These are phyloP conservation scores for Zygoascus flipseniorum DNA, from an alignment of 805 yeast genomes.

Conservation along the genomic window DNA sequence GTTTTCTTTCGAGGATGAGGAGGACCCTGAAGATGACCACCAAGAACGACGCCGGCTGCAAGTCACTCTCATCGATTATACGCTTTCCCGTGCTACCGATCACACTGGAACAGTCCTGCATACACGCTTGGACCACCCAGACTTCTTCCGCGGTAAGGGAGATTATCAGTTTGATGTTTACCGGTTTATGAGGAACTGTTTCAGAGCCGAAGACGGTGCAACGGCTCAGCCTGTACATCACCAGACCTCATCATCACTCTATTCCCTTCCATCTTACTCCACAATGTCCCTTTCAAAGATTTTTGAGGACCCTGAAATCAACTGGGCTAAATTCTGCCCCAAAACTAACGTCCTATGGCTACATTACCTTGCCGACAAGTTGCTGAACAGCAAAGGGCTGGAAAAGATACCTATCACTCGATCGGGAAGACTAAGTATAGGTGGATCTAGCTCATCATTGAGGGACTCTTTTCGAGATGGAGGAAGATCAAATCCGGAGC, in stretches of 20 bases:
- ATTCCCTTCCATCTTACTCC: background rate
- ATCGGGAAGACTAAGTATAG: conserved; percentile 16
- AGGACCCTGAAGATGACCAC: conserved; percentile 8
- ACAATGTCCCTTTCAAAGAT: background rate
- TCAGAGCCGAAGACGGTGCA: conserved; percentile 2
- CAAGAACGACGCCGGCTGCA: conserved; percentile 17
- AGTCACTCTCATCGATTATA: conserved; percentile 50
- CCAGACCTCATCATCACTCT: background rate
- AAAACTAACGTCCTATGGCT: conserved; percentile 57
- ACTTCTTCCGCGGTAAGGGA: conserved; percentile 51
- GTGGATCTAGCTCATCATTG: conserved; percentile 11
- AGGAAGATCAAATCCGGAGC: background rate
- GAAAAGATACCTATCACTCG: conserved; percentile 7
- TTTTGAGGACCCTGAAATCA: conserved; percentile 13
- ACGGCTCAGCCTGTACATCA: background rate
- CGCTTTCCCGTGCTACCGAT: conserved; percentile 41
- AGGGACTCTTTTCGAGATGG: background rate
- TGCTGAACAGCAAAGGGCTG: conserved; percentile 37
- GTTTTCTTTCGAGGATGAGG: conserved; percentile 7
- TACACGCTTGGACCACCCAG: conserved; percentile 57
- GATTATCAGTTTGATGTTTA: conserved; percentile 57
- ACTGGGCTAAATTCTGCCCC: conserved; percentile 42
- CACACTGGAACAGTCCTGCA: conserved; percentile 28
- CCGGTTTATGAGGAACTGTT: conserved; percentile 41
- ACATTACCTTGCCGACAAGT: conserved; percentile 47